A percentile compares a stretch with the other conserved stretches of the same genome.
Conservation (phyloP, 371 early-diverging fungal species). For the Globomyces sp. region DNA sequence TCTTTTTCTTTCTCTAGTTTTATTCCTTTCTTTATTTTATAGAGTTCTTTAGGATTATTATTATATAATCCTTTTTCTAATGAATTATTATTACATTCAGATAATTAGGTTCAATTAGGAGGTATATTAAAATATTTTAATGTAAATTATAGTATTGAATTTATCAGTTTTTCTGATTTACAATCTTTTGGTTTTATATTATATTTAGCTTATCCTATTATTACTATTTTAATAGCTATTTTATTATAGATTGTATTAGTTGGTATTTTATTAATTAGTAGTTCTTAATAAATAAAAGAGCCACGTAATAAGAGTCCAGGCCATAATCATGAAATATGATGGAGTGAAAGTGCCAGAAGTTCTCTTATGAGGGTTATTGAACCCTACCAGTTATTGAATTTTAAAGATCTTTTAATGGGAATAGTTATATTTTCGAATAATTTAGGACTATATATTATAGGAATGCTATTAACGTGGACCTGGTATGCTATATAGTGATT, state of each 20-base stretch:
- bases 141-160: constrained; percentile 11
- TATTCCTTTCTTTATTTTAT: constrained; percentile 18
- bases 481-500: too few species aligned
- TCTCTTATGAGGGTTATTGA: too few species aligned
- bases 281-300: constrained; percentile 18
- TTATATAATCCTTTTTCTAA: constrained; percentile 46
- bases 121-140: constrained; percentile 26
- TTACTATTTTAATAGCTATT: constrained; percentile 48
- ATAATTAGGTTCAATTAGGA: too few species aligned
- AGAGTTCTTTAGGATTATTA: constrained; percentile 27
- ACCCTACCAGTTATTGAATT: constrained; percentile 17
- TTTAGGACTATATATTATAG: too few species aligned
- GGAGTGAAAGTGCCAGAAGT: too few species aligned
- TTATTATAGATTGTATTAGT: constrained; percentile 32
- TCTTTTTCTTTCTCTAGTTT: constrained; percentile 25
- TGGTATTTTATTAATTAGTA: constrained; percentile 21
- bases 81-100: constrained; percentile 43
- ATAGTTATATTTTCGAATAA: too few species aligned
- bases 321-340: too few species aligned
- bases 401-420: constrained; percentile 13
- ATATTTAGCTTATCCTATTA: constrained; percentile 43
- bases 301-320: too few species aligned
- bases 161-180: constrained; percentile 33
- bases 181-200: constrained; percentile 38
- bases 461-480: too few species aligned